Conservation (phyloP, 306 rosid species). For the Abrus pulchellus region DNA sequence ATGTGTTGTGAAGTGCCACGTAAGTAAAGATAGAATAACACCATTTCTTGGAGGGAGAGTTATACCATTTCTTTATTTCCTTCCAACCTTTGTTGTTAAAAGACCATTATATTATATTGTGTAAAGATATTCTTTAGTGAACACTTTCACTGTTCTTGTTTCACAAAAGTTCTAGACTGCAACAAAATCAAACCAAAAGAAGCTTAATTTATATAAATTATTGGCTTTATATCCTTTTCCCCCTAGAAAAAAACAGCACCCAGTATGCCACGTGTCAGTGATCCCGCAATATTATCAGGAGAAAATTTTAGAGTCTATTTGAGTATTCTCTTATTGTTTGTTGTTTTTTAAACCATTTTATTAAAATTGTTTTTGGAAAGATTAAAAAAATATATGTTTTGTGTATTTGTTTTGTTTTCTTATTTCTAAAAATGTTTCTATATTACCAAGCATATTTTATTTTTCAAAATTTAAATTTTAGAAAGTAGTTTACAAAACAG, state of each 20-base stretch:
- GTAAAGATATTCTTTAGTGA: constrained; percentile 26
- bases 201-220: neutral
- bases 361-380: too few species aligned
- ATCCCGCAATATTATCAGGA: neutral
- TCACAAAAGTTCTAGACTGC: constrained; percentile 25
- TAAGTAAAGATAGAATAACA: constrained; percentile 3
- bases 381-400: too few species aligned
- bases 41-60: constrained; percentile 32
- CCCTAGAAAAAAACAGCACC: neutral
- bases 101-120: constrained; percentile 8
- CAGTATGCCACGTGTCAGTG: neutral
- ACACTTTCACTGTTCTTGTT: constrained; percentile 44
- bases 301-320: too few species aligned
- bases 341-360: too few species aligned
- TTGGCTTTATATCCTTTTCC: neutral
- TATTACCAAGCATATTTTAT: too few species aligned
- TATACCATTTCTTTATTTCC: constrained; percentile 20
- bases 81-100: neutral
- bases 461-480: too few species aligned
- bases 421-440: too few species aligned
- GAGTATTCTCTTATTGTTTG: too few species aligned
- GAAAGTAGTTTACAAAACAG: too few species aligned
- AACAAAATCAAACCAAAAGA: constrained; percentile 42
- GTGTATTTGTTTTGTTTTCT: too few species aligned
- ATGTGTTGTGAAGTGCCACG: constrained; percentile 7